Conservation (phyloP, 2,329 filamentous ascomycete genomes). For the Penicillium glabrum region DNA sequence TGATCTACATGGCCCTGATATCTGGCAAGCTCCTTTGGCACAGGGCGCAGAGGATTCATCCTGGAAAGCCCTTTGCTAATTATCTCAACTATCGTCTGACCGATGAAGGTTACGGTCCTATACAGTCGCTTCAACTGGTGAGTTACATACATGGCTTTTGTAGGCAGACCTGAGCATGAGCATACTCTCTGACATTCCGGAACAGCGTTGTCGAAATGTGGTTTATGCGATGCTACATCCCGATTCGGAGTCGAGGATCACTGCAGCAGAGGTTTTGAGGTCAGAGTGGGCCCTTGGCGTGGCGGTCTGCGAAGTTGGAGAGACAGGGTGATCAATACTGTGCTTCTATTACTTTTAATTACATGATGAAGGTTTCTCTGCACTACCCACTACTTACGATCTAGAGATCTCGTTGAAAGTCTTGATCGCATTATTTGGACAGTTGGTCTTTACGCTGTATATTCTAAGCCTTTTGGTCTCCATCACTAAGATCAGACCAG, state of each 20-base stretch:
- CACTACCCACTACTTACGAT: no score
- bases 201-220: neutral
- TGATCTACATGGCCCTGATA: neutral
- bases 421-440: no score
- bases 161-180: neutral
- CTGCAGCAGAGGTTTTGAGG: neutral
- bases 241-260: neutral
- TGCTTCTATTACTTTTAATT: neutral
- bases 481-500: no score
- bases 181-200: neutral
- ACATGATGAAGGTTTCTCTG: neutral
- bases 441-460: no score
- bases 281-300: neutral
- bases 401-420: no score
- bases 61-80: neutral
- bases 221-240: neutral
- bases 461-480: no score
- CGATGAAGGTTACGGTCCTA: neutral
- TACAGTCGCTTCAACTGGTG: neutral
- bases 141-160: neutral
- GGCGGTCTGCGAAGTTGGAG: neutral
- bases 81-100: neutral
- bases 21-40: neutral
- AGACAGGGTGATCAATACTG: neutral
- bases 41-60: neutral